Evolutionary conservation across 768 basidiomycete species (phyloP).

Genomic region (Brasilioporus rufonigricans): DNA sequence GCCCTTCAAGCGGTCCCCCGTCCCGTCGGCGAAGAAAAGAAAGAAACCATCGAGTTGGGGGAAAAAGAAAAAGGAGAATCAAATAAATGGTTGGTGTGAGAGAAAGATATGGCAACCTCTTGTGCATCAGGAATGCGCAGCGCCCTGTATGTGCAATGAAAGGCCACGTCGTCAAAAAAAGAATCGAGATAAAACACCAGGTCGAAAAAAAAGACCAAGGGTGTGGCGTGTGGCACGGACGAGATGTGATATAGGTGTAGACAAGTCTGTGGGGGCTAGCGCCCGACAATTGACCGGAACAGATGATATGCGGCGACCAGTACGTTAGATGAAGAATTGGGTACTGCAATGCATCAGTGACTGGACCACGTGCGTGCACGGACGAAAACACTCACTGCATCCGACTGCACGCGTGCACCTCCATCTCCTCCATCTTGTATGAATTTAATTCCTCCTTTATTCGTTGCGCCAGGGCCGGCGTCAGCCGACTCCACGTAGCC

Average conservation of each 20-base stretch:
- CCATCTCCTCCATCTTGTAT: conserved; percentile 99
- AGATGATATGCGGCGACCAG: conserved; percentile 27
- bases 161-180: conserved; percentile 22
- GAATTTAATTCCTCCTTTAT: conserved; percentile 99
- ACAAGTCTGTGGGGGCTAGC: conserved; percentile 27
- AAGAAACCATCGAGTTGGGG: background rate
- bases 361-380: background rate
- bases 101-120: conserved; percentile 18
- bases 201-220: conserved; percentile 14
- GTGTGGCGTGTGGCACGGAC: conserved; percentile 17
- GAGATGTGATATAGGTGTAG: conserved; percentile 21
- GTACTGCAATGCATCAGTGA: conserved; percentile 49
- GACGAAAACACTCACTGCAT: conserved; percentile 64
- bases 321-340: conserved; percentile 79
- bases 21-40: conserved; percentile 7
- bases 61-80: background rate
- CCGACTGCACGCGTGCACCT: conserved; percentile 91
- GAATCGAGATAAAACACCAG: conserved; percentile 22
- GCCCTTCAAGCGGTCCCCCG: conserved; percentile 12
- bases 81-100: conserved; percentile 16
- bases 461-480: conserved; percentile 89
- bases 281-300: conserved; percentile 25
- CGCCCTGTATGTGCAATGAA: conserved; percentile 24
- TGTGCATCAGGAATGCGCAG: conserved; percentile 31
- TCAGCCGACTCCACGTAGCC: conserved; percentile 94